Percentiles rank a stretch among this genome's conserved stretches.
Evolutionary conservation across 2,329 filamentous ascomycete genomes (phyloP).

Genomic region (Arthrobotrys conoides): DNA sequence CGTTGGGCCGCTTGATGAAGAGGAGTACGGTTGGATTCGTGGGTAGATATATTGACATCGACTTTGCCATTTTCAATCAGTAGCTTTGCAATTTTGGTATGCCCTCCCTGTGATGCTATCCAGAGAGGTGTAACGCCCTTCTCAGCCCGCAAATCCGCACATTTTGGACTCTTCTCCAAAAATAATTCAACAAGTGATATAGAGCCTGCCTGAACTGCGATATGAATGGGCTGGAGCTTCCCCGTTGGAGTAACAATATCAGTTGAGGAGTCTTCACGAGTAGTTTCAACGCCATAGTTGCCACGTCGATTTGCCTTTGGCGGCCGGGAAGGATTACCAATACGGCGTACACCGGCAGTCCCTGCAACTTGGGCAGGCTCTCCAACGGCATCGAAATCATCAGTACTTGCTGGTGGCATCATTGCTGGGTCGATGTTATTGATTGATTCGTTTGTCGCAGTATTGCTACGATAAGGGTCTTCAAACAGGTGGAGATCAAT

Average conservation of each 20-base stretch:
- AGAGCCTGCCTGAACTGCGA: constrained; percentile 10
- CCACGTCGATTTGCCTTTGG: not conserved
- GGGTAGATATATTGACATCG: constrained; percentile 10
- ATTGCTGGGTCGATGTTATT: not conserved
- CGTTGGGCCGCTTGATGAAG: constrained; percentile 25
- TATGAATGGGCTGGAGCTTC: constrained; percentile 6
- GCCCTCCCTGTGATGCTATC: constrained; percentile 15
- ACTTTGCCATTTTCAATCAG: not conserved
- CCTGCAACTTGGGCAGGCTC: not conserved
- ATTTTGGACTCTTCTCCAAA: not conserved
- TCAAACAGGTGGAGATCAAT: no score
- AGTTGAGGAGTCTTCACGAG: no score
- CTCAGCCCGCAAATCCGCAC: not conserved
- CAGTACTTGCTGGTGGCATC: not conserved
- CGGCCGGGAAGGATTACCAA: not conserved
- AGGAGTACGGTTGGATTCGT: not conserved
- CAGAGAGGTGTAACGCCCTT: constrained; percentile 23
- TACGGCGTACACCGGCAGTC: not conserved
- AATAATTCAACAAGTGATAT: constrained; percentile 2
- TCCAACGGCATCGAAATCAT: not conserved
- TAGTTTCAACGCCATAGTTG: no score
- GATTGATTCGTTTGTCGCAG: no score
- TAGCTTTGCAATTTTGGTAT: constrained; percentile 27
- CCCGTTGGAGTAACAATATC: no score
- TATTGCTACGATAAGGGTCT: no score